Evolutionary conservation across 768 basidiomycete species (phyloP), one percentile per base, ranked within the genome.

Genomic region (Lanmaoa pseudosensibilis): DNA sequence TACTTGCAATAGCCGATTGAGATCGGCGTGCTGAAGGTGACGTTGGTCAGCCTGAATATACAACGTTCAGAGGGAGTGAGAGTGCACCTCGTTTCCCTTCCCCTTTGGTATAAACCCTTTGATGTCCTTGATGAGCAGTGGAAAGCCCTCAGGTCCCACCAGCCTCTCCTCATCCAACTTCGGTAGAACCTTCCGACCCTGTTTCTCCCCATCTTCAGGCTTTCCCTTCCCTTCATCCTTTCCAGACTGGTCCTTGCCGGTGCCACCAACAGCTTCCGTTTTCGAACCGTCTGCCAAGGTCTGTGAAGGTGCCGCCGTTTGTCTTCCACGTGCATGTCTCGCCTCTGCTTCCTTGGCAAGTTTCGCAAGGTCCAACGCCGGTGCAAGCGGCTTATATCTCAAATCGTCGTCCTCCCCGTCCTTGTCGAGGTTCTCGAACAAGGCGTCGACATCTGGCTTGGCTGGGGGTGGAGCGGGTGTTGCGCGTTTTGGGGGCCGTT

Each of bases 81-180:
- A 44, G 23, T 49, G 38, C 72, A 93, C 96, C 81, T 99, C 97
- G 64, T 92, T 85, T 0, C 95, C 95, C 69, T 97, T 98, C 8
- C 94, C 95, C 63, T 85, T 88, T 18, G 85, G 78, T 61, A 82
- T 87, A 73, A 96, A 91, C 55, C 82, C 75, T 73, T 92, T 92
- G 27, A 87, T 80, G 50, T 87, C 83, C 55, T 87, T 80, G 49
- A 93, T 81, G 43, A 99, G 78, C 46, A 82, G 79, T 2, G 91
- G 92, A 63, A 99, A 88, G 1, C 97, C 95, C 32, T 80, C 77
- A 4, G 82, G 74, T 6, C 87, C 85, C 15, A 94, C 74, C 55
- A 99, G 69, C 55, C 89, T 79, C 40, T 76, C 82, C 67, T 92
- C 91, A 69, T 95, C 90, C 57, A 97, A 71, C 68, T 82, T 85